These are phyloP conservation scores for Penicillium sp. DNA, from an alignment of 2,329 filamentous ascomycete species.

Conservation along the genomic window DNA sequence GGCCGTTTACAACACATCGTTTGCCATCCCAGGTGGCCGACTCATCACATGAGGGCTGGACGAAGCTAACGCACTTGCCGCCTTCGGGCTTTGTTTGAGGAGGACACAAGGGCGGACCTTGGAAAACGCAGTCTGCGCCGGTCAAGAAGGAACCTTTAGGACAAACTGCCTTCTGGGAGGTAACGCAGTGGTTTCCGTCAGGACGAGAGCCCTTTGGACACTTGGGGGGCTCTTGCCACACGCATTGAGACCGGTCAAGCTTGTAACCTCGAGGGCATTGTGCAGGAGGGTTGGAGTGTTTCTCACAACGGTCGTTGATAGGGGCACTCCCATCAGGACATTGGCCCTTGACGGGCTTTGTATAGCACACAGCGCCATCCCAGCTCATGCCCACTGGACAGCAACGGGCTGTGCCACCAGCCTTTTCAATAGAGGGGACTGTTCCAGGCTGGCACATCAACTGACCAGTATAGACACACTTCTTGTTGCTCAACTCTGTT, in stretches of 20 bases:
- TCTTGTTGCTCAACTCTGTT: background rate
- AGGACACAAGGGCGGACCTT: background rate
- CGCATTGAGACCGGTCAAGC: slow-evolving; percentile 1
- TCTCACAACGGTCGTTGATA: slow-evolving; percentile 7
- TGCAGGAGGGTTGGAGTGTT: slow-evolving; percentile 10
- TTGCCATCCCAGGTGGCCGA: slow-evolving; percentile 6
- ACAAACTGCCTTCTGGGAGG: background rate
- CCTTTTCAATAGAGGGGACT: background rate
- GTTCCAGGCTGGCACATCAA: background rate
- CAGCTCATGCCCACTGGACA: slow-evolving; percentile 2
- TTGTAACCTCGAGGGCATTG: slow-evolving; percentile 3
- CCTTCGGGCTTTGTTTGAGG: background rate
- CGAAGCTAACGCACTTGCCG: slow-evolving; percentile 2
- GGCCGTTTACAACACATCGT: slow-evolving; percentile 1
- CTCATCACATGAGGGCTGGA: slow-evolving; percentile 3
- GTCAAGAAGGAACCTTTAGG: background rate
- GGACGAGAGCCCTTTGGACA: background rate
- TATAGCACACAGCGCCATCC: slow-evolving; percentile 2
- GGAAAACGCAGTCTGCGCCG: background rate
- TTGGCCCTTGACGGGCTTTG: slow-evolving; percentile 2
- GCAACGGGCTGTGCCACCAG: slow-evolving; percentile 1
- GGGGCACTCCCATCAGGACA: background rate
- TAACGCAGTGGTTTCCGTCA: background rate
- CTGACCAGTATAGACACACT: background rate
- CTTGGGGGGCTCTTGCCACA: background rate